Evolutionary conservation across 2,329 filamentous ascomycete genomes (phyloP).

Genomic region (Pseudogymnoascus sp.): DNA sequence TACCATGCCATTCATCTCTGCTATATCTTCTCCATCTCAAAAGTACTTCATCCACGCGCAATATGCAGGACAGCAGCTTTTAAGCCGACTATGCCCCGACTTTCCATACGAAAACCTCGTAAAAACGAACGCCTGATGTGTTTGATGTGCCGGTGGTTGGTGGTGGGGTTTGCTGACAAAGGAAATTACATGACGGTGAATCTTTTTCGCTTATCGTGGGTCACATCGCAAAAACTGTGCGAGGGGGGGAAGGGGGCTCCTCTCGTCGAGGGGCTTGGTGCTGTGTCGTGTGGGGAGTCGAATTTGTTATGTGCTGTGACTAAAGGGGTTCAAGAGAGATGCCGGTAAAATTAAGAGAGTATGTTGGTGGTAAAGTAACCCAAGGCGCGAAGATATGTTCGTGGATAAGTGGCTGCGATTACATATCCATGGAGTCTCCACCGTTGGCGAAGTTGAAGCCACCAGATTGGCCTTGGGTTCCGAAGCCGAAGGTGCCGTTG

Average conservation of each 20-base stretch:
- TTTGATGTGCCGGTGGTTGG: constrained; percentile 23
- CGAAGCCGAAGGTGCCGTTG: constrained; percentile 74
- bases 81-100: constrained; percentile 18
- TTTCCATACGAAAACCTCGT: constrained; percentile 12
- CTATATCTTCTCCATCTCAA: constrained; percentile 3
- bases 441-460: constrained; percentile 88
- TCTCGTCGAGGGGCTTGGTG: constrained; percentile 14
- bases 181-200: constrained; percentile 31
- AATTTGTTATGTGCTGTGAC: constrained; percentile 8
- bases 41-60: neutral
- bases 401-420: constrained; percentile 28
- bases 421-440: constrained; percentile 68
- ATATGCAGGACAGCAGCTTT: constrained; percentile 12
- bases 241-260: constrained; percentile 17
- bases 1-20: constrained; percentile 9
- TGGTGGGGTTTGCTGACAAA: constrained; percentile 17
- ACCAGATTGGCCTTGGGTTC: constrained; percentile 58
- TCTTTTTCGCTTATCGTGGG: constrained; percentile 30
- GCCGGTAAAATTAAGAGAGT: constrained; percentile 15
- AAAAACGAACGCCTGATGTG: constrained; percentile 22
- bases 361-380: constrained; percentile 13
- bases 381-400: neutral
- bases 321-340: constrained; percentile 19
- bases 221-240: constrained; percentile 24
- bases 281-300: constrained; percentile 11